These are phyloP conservation scores for Panicum hallii DNA, from an alignment of 202 grass and related monocot genomes.

Conservation along the genomic window DNA sequence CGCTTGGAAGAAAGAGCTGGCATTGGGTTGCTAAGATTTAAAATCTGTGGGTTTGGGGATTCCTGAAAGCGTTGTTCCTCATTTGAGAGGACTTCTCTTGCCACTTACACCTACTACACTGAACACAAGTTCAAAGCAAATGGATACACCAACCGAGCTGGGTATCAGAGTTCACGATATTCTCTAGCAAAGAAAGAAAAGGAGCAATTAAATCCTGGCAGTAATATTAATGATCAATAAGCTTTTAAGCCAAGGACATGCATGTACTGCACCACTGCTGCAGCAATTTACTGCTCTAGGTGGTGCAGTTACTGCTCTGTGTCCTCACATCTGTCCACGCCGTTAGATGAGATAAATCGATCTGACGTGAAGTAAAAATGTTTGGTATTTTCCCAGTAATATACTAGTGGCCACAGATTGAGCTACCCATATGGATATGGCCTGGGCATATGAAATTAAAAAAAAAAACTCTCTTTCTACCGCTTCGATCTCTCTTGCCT, in stretches of 20 bases:
- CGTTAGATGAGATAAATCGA: not conserved
- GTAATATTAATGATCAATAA: not conserved
- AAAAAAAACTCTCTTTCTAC: too few species aligned
- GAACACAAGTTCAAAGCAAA: not conserved
- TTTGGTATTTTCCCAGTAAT: too few species aligned
- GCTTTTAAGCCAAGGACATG: conserved; percentile 30
- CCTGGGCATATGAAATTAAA: too few species aligned
- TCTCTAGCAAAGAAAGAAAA: not conserved
- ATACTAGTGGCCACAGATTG: too few species aligned
- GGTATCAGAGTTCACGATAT: not conserved
- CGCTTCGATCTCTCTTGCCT: too few species aligned
- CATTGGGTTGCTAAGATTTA: not conserved
- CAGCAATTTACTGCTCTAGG: conserved; percentile 32
- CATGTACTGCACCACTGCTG: too few species aligned
- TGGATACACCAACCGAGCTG: not conserved
- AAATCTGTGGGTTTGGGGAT: not conserved
- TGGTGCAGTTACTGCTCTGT: conserved; percentile 1
- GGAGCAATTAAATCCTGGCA: not conserved
- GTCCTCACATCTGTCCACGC: not conserved
- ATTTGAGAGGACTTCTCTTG: not conserved
- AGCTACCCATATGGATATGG: too few species aligned
- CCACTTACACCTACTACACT: not conserved
- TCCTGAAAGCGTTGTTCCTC: not conserved
- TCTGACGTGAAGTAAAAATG: too few species aligned
- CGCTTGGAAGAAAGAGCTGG: not conserved